phyloP scores from a whole-genome alignment of 148 eudicot species.

The Diospyros kaki region DNA sequence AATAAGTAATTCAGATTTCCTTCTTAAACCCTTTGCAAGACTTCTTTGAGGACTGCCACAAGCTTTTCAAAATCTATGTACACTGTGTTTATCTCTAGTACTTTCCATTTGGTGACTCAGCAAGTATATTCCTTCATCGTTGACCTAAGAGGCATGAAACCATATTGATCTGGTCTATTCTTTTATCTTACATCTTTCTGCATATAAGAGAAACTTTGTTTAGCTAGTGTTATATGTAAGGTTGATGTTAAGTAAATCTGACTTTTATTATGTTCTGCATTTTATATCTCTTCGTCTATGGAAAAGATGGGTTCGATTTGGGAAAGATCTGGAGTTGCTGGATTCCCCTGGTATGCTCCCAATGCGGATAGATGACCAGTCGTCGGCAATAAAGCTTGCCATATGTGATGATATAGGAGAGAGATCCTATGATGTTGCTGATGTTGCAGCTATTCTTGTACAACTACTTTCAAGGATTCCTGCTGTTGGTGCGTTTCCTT shows the following conservation, averaged over 20 bases:
- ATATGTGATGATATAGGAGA: slow-evolving; percentile 99
- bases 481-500: slow-evolving; percentile 51
- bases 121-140: no score
- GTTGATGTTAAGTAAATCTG: background rate
- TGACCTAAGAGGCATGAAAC: no score
- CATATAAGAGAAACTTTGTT: background rate
- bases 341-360: slow-evolving; percentile 99
- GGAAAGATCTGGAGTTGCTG: slow-evolving; percentile 80
- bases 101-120: no score
- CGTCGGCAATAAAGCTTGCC: slow-evolving; percentile 97
- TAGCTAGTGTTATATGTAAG: background rate
- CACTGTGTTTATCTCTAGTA: no score
- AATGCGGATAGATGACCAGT: slow-evolving; percentile 90
- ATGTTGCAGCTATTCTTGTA: slow-evolving; percentile 84
- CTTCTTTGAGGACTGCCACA: no score
- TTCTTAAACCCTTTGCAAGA: no score
- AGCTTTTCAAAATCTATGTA: no score
- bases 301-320: slow-evolving; percentile 89
- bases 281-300: slow-evolving; percentile 18
- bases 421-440: slow-evolving; percentile 78
- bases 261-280: background rate
- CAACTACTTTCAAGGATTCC: slow-evolving; percentile 86
- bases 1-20: no score
- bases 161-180: background rate
- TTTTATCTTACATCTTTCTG: background rate